These are phyloP conservation scores for Thymus mandschuricus DNA, from an alignment of 257 asterid genomes.

Conservation along the genomic window DNA sequence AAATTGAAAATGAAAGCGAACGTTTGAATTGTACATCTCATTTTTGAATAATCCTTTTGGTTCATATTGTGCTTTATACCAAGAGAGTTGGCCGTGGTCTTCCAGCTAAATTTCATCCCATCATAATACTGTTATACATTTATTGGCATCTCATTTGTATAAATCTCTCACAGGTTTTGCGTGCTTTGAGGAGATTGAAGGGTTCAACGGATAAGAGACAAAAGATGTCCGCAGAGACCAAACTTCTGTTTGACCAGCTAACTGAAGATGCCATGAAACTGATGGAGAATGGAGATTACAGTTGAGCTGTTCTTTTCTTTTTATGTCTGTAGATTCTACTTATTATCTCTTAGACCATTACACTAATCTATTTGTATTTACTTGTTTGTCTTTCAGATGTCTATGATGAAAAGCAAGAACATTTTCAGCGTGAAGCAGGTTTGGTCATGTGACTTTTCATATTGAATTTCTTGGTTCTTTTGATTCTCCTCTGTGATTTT, in stretches of 20 bases:
- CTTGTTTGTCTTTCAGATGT: constrained; percentile 64
- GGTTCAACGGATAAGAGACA: constrained; percentile 85
- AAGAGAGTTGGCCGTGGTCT: constrained; percentile 22
- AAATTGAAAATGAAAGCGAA: neutral
- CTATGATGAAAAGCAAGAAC: constrained; percentile 88
- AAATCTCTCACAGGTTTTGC: constrained; percentile 63
- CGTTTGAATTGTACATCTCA: neutral
- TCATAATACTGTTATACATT: constrained; percentile 10
- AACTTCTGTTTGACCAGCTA: constrained; percentile 81
- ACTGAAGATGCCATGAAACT: constrained; percentile 95
- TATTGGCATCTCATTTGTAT: constrained; percentile 22
- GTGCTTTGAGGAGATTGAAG: constrained; percentile 90
- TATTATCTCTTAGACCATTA: constrained; percentile 16
- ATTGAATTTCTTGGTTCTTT: constrained; percentile 10
- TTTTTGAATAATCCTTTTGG: neutral
- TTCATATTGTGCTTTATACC: constrained; percentile 7
- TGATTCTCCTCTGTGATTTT: constrained; percentile 9
- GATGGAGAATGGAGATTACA: constrained; percentile 91
- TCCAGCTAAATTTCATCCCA: constrained; percentile 6
- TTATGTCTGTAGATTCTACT: constrained; percentile 13
- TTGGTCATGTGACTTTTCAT: constrained; percentile 25
- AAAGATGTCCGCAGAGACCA: constrained; percentile 84
- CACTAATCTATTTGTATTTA: constrained; percentile 13
- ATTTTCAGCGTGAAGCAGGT: constrained; percentile 97
- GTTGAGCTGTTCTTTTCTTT: constrained; percentile 49